Evolutionary conservation across 202 grass and related monocot genomes (phyloP), one percentile per base, ranked within the genome.

Genomic region (Brachypodium distachyon): DNA sequence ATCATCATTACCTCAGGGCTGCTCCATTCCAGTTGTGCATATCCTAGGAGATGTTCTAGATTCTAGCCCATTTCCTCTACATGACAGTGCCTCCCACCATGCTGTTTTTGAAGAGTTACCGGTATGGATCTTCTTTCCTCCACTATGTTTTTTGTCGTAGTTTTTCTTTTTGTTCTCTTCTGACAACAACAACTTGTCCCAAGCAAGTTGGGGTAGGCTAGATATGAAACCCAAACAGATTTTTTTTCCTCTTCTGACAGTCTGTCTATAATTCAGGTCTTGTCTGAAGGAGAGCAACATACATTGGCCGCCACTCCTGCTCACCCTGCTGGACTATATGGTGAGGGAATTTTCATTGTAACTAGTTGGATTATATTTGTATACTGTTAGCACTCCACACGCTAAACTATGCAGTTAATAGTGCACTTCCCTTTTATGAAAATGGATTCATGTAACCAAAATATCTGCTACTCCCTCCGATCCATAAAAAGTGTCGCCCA

Each of bases 241-340:
- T n/a, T n/a, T n/a, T 80, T 65, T 3, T 48, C 27, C 0, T 85
- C 17, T 70, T 80, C 21, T 77, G 52, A 48, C 59, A n/a, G 17
- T 61, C 3, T 52, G 7, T 77, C 73, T 81, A 23, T 29, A 32
- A 79, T 79, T 7, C 77, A 96, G 93, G 93, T 95, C 71, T 89
- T 95, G 76, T 90, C 91, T 66, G 74, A 89, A 82, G 63, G 77
- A 18, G 82, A 95, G 58, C 89, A 87, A 60, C 74, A 95, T 47
- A 87, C 80, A 61, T 61, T 98, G 28, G 87, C 96, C 5, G 78
- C 96, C 23, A 98, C 89, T 49, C 91, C 91, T 72, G 87, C 83
- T 81, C 91, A 98, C 72, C 91, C 91, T 72, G 77, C 87, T 74
- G 91, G 91, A 78, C 61, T 98, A 59, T 79, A 92, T 61, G 91